These are phyloP conservation scores for Drechslera avenae DNA, from an alignment of 2,329 filamentous ascomycete genomes.

Conservation along the genomic window DNA sequence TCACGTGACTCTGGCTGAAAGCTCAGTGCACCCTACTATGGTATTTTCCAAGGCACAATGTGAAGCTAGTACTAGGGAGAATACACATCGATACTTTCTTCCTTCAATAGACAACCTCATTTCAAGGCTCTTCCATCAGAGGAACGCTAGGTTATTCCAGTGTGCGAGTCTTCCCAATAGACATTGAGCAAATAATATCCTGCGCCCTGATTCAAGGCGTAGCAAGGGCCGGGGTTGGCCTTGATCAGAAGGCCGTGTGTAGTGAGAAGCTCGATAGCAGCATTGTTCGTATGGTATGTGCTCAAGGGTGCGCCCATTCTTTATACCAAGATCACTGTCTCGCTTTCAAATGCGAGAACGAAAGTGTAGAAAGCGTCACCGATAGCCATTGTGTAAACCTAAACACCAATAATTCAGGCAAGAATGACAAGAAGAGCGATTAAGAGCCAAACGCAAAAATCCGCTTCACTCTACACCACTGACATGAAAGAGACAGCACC, in stretches of 20 bases:
- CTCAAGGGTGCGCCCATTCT: conserved; percentile 12
- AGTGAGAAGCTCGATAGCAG: conserved; percentile 10
- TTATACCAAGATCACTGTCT: conserved; percentile 8
- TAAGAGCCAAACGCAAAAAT: neutral
- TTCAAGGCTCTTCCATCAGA: too few species aligned
- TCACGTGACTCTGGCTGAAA: neutral
- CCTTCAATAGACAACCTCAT: too few species aligned
- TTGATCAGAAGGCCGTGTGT: conserved; percentile 9
- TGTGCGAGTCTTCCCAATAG: conserved; percentile 10
- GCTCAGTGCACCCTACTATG: neutral
- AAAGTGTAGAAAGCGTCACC: conserved; percentile 3
- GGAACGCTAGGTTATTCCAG: neutral
- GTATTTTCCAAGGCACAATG: neutral
- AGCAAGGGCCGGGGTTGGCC: conserved; percentile 8
- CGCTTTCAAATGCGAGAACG: conserved; percentile 12
- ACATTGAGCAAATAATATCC: conserved; percentile 6
- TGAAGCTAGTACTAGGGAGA: neutral
- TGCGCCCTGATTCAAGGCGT: conserved; percentile 7
- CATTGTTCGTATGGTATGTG: conserved; percentile 10
- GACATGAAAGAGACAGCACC: neutral
- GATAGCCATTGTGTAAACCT: conserved; percentile 2
- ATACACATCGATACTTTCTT: too few species aligned
- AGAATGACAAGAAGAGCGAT: too few species aligned
- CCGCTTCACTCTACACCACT: conserved; percentile 2
- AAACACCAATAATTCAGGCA: neutral